phyloP scores from a whole-genome alignment of 768 basidiomycete species.

The Grammothele lineata region DNA sequence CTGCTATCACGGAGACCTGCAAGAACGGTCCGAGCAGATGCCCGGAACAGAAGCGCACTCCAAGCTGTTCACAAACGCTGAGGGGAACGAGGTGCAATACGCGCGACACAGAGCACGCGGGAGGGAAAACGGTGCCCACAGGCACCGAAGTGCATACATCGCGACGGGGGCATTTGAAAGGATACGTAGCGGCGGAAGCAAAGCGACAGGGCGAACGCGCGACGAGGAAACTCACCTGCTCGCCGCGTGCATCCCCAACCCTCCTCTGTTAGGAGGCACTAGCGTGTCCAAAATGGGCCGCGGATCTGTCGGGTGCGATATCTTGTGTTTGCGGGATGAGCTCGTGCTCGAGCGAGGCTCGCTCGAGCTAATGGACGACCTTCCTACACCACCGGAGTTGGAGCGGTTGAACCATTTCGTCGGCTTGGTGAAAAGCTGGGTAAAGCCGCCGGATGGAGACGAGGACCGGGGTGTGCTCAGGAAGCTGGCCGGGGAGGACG shows the following conservation, averaged over 20 bases:
- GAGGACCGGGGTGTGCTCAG: constrained; percentile 45
- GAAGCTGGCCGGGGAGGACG: constrained; percentile 26
- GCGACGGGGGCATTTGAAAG: too few species aligned
- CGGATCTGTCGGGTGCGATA: constrained; percentile 81
- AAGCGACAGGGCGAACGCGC: too few species aligned
- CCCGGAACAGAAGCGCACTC: too few species aligned
- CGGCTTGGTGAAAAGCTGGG: constrained; percentile 62
- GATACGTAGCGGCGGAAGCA: too few species aligned
- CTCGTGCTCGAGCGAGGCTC: constrained; percentile 50
- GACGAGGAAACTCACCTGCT: constrained; percentile 51
- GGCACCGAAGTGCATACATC: too few species aligned
- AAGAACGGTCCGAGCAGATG: too few species aligned
- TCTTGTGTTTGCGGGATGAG: constrained; percentile 65
- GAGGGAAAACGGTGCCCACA: too few species aligned
- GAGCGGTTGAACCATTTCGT: constrained; percentile 71
- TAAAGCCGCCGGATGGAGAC: constrained; percentile 63
- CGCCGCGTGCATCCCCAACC: constrained; percentile 31
- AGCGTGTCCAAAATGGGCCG: constrained; percentile 56
- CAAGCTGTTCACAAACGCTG: too few species aligned
- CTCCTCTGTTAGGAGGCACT: constrained; percentile 39
- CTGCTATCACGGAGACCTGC: too few species aligned
- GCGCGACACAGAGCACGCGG: too few species aligned
- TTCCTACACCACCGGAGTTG: constrained; percentile 44
- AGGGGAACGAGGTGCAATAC: too few species aligned
- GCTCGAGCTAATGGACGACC: constrained; percentile 23